These are phyloP conservation scores for Panicum miliaceum DNA, from an alignment of 176 grass and related monocot species.

Conservation along the genomic window DNA sequence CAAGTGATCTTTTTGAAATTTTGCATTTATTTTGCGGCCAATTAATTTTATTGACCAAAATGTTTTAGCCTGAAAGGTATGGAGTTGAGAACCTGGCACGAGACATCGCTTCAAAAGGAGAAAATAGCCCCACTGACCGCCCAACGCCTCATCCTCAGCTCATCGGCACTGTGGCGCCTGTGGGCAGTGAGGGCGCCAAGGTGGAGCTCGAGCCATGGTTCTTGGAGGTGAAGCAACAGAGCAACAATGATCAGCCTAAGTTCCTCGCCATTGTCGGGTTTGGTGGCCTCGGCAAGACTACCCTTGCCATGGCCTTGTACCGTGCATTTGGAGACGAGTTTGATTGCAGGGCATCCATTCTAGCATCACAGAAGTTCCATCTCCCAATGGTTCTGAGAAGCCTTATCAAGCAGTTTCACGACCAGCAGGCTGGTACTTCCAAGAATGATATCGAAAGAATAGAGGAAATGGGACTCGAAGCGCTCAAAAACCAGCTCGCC, in stretches of 20 bases:
- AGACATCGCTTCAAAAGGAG: fast-evolving
- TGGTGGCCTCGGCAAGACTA: conserved; percentile 44
- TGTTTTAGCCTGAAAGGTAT: no score
- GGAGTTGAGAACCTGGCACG: background rate
- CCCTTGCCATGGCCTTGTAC: background rate
- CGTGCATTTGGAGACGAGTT: background rate
- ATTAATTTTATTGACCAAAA: no score
- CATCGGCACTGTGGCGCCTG: background rate
- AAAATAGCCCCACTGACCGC: background rate
- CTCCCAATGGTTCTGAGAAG: background rate
- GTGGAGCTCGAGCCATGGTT: background rate
- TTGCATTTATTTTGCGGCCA: no score
- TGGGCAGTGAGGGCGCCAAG: conserved; percentile 2
- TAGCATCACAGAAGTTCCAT: conserved; percentile 37
- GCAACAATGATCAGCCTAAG: background rate
- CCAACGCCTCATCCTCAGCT: background rate
- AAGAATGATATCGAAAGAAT: background rate
- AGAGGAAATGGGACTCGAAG: background rate
- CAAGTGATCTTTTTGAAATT: no score
- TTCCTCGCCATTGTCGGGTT: conserved; percentile 12
- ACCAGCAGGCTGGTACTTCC: background rate
- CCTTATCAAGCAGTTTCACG: conserved; percentile 24
- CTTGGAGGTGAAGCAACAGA: background rate
- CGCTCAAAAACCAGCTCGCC: background rate
- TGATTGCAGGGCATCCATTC: background rate